Evolutionary conservation across 257 asterid species (phyloP).

Genomic region (Fraxinus excelsior): DNA sequence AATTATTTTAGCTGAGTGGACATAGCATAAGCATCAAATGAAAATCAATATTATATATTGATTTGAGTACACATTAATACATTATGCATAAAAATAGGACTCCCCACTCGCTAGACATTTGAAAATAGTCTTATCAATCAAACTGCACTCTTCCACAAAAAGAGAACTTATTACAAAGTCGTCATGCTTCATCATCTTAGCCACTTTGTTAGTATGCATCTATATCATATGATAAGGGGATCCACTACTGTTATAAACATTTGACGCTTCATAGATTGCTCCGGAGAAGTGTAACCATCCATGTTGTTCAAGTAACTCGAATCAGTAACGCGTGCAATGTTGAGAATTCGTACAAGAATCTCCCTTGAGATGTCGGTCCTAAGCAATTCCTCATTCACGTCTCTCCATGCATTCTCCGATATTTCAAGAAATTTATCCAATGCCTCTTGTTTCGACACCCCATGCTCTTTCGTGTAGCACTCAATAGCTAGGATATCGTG

Average conservation of each 20-base stretch:
- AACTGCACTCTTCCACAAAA: too few species aligned
- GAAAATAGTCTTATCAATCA: too few species aligned
- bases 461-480: conserved; percentile 24
- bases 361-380: neutral
- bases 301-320: conserved; percentile 6
- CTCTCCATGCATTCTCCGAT: conserved; percentile 17
- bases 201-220: too few species aligned
- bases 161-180: too few species aligned
- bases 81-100: too few species aligned
- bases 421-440: neutral
- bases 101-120: too few species aligned
- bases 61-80: too few species aligned
- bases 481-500: conserved; percentile 4
- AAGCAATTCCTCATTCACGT: conserved; percentile 24
- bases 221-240: conserved; percentile 17
- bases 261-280: conserved; percentile 18
- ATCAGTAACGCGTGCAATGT: conserved; percentile 13
- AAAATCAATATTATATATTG: too few species aligned
- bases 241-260: conserved; percentile 19
- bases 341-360: neutral
- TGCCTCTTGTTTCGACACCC: conserved; percentile 13
- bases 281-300: conserved; percentile 25
- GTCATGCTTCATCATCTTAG: too few species aligned
- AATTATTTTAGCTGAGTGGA: too few species aligned
- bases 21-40: too few species aligned